A percentile compares a stretch with the other conserved stretches of the same genome.
Conservation (phyloP, 2,329 filamentous ascomycete species). For the Fusarium xyrophilum region DNA sequence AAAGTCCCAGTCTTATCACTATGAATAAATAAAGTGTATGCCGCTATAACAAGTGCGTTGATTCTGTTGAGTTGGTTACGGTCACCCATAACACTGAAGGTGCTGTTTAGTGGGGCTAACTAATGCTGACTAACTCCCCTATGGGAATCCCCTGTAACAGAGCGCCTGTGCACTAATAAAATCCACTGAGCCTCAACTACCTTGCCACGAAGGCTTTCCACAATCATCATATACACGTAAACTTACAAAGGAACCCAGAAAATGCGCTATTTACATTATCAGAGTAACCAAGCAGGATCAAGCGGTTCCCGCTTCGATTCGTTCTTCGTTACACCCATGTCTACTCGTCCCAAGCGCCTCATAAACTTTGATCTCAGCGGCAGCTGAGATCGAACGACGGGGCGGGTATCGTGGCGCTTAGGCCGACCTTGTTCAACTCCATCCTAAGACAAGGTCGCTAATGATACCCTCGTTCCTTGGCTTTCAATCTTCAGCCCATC, state of each 20-base stretch:
- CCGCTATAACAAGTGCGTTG: no score
- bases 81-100: no score
- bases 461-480: constrained; percentile 24
- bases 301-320: neutral
- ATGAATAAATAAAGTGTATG: no score
- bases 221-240: neutral
- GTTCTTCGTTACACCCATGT: neutral
- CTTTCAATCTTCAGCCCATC: neutral
- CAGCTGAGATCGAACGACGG: constrained; percentile 14
- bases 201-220: neutral
- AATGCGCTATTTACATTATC: constrained; percentile 5
- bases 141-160: no score
- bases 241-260: neutral
- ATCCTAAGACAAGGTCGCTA: constrained; percentile 9
- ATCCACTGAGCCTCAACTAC: constrained; percentile 8
- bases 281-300: neutral
- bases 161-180: constrained; percentile 7
- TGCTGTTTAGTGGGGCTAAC: no score
- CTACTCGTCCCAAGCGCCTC: neutral
- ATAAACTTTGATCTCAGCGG: constrained; percentile 6
- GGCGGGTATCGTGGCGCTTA: constrained; percentile 32
- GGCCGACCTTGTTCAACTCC: constrained; percentile 5
- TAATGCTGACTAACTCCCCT: no score
- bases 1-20: no score
- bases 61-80: no score